Evolutionary conservation across 108 stramenopile genomes (phyloP), one percentile per base, ranked within the genome.

Genomic region (Nitzschia sp.): DNA sequence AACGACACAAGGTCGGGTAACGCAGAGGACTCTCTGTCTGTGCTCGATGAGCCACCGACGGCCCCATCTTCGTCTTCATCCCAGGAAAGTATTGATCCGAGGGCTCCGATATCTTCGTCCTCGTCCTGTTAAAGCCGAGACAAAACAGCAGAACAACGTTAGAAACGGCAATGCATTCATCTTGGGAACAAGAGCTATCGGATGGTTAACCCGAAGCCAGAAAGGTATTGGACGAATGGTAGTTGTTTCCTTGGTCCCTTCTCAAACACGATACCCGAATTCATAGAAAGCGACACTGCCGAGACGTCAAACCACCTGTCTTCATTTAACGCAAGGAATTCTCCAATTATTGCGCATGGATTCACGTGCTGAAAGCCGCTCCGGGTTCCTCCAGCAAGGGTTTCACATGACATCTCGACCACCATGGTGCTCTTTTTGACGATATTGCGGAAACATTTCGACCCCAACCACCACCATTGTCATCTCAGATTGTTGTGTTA

Each of bases 51-150:
- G 4, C 31, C 27, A 18, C 54, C 66, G 19, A 62, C 64, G 15
- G 26, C 72, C 35, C 67, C 75, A 53, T 85, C 81, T 32, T 85
- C 85, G 28, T 85, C 76, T 32, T 86, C 85, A 38, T 86, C 85
- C 85, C 82, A 83, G 6, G 81, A 79, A 27, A 86, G 74, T 56
- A 86, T 80, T 23, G 80, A 81, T 5, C 80, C 82, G 34, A 85
- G 69, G 21, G 81, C 84, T n/a, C 78, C 81, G 53, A 82, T 76
- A 29, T 85, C 84, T 29, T 83, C 85, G 27, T 86, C 82, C 36
- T 80, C 72, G 53, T 76, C 58, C 57, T 45, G 28, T 25, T 5
- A 13, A 54, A 54, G 18, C 5, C n/a, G 53, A 54, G n/a, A 24
- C 6, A 6, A 25, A 54, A 18, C 6, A n/a, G 53, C 53, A 25